Evolutionary conservation across 2,329 filamentous ascomycete genomes (phyloP).

Genomic region (Botrytis squamosa): DNA sequence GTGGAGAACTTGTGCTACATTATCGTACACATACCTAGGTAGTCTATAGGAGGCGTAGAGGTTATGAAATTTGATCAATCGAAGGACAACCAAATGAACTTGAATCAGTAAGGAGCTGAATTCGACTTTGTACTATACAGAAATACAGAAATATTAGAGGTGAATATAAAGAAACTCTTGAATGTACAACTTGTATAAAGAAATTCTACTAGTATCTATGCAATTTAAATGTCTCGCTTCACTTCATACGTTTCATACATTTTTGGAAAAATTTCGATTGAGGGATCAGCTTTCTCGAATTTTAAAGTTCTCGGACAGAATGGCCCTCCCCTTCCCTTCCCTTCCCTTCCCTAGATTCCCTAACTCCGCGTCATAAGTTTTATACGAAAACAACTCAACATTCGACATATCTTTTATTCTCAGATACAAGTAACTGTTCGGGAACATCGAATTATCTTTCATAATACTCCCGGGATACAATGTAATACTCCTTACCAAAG

Average conservation of each 20-base stretch:
- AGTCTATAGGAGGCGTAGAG: background rate
- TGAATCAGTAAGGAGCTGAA: background rate
- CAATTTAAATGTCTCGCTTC: background rate
- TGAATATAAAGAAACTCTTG: background rate
- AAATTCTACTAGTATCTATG: background rate
- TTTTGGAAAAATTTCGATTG: background rate
- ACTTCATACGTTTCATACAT: background rate
- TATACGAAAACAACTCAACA: conserved; percentile 1
- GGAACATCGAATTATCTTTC: background rate
- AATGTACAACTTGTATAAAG: background rate
- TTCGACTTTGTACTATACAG: background rate
- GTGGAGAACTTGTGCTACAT: conserved; percentile 9
- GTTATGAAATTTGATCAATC: conserved; percentile 10
- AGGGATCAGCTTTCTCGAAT: conserved; percentile 4
- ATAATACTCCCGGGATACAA: conserved; percentile 13
- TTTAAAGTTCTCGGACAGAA: background rate
- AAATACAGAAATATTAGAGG: background rate
- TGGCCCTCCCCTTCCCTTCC: background rate
- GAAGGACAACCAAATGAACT: background rate
- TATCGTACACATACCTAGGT: background rate
- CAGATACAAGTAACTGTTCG: background rate
- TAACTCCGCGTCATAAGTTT: conserved; percentile 13
- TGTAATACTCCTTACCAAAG: conserved; percentile 20
- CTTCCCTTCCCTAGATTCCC: background rate
- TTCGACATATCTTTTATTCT: conserved; percentile 11